Evolutionary conservation across 306 rosid genomes (phyloP), one percentile per base, ranked within the genome.

Genomic region (Abrus precatorius): DNA sequence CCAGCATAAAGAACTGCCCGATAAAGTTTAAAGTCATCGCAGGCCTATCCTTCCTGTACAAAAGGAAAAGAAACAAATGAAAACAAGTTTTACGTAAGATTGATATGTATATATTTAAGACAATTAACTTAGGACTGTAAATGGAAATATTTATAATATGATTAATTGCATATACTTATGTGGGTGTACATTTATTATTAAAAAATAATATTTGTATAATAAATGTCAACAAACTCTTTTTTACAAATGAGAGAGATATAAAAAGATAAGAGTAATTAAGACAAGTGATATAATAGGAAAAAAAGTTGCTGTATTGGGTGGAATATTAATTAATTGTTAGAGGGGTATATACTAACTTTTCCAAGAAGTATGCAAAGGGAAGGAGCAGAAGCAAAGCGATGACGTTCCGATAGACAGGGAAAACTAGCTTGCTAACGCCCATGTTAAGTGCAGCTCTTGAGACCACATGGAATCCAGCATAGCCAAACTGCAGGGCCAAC

Each of bases 381-480:
- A 91, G 90, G 69, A 93, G 98, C 10, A 93, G 85, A 76, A 93
- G 93, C 38, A 93, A 72, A 54, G 98, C 98, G n/a, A 93, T 93
- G 81, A 91, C 64, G 88, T 93, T 93, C 47, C 98, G 57, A 74
- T 93, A 93, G 29, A 93, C 98, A 0, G 98, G 97, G 74, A 93
- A 93, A 50, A 93, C 97, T 13, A 93, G 93, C 71, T 93, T 93
- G 82, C 95, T 91, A 6, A 93, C 83, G 43, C 98, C 98, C 98
- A 93, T 93, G 79, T 93, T 93, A 9, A 93, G 98, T 68, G 98
- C 98, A 65, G 91, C 90, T 62, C 98, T 86, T 1, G 98, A 93
- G 56, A 93, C 95, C 0, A 93, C 97, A 72, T 93, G 98, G 72
- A 93, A 93, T 3, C 98, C 98, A 2, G 98, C 98, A 20, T 91